These are phyloP conservation scores for Pterulicium gracile DNA, from an alignment of 1,284 basidiomycete species.

Conservation along the genomic window DNA sequence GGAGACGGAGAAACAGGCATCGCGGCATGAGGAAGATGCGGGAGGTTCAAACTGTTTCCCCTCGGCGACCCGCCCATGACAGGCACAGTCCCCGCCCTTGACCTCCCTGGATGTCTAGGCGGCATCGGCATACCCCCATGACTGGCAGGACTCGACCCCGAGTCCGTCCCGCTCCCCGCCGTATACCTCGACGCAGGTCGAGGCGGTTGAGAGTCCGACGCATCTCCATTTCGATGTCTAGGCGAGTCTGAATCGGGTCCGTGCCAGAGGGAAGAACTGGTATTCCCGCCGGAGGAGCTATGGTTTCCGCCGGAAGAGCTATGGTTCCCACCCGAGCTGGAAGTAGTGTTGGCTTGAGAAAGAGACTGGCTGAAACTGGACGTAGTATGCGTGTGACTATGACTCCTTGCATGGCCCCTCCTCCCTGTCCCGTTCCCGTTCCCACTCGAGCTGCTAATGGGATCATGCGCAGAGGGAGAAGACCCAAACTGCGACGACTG, in stretches of 20 bases:
- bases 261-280: slow-evolving; percentile 29
- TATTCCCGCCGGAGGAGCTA: slow-evolving; percentile 27
- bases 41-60: background rate
- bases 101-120: slow-evolving; percentile 45
- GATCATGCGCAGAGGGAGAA: slow-evolving; percentile 13
- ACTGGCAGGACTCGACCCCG: slow-evolving; percentile 18
- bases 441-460: no score
- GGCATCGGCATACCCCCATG: slow-evolving; percentile 56
- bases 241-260: slow-evolving; percentile 36
- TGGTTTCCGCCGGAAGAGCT: slow-evolving; percentile 22
- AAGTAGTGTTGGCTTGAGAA: background rate
- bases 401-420: no score
- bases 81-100: slow-evolving; percentile 43
- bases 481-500: slow-evolving; percentile 16
- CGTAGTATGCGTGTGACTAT: background rate
- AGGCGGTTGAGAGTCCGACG: slow-evolving; percentile 38
- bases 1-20: background rate
- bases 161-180: no score
- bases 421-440: no score
- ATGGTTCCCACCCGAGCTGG: slow-evolving; percentile 7
- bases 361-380: slow-evolving; percentile 3
- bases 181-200: slow-evolving; percentile 20
- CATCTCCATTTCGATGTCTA: slow-evolving; percentile 48
- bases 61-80: no score
- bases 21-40: background rate